phyloP scores from a whole-genome alignment of 2,329 filamentous ascomycete species.

The Sporothrix variecibatus region DNA sequence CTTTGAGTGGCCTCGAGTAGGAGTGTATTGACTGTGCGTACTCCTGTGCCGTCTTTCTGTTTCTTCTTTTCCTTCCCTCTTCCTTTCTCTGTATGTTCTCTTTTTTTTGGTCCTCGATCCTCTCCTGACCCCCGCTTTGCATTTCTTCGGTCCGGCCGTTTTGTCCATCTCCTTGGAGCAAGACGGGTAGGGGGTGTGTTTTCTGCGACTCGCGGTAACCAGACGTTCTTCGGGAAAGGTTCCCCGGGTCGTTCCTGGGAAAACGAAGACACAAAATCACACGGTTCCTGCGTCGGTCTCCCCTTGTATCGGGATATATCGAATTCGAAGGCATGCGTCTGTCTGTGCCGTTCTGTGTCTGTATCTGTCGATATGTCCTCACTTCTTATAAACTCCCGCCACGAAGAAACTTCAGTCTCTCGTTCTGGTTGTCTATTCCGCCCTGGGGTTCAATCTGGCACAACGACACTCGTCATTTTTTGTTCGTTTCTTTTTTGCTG shows the following conservation, averaged over 20 bases:
- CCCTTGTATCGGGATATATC: not conserved
- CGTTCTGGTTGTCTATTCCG: not conserved
- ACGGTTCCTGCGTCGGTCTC: not conserved
- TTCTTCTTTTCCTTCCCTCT: not conserved
- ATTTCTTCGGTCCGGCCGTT: not conserved
- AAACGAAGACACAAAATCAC: not conserved
- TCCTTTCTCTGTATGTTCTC: not conserved
- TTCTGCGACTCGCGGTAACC: not conserved
- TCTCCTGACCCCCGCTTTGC: not conserved
- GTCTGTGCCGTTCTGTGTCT: not conserved
- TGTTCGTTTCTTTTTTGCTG: not conserved
- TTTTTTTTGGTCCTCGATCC: not conserved
- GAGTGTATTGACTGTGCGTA: not conserved
- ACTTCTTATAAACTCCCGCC: not conserved
- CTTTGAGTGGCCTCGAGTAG: not conserved
- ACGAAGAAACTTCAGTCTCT: not conserved
- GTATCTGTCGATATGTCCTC: not conserved
- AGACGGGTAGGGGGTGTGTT: not conserved
- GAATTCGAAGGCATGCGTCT: not conserved
- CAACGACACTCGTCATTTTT: not conserved
- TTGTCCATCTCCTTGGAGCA: not conserved
- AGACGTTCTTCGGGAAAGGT: not conserved
- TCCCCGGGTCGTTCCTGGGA: not conserved
- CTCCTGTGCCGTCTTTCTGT: not conserved
- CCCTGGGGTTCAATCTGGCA: not conserved